phyloP scores from a whole-genome alignment of 345 rosid genomes.

The Eutrema heterophyllum region DNA sequence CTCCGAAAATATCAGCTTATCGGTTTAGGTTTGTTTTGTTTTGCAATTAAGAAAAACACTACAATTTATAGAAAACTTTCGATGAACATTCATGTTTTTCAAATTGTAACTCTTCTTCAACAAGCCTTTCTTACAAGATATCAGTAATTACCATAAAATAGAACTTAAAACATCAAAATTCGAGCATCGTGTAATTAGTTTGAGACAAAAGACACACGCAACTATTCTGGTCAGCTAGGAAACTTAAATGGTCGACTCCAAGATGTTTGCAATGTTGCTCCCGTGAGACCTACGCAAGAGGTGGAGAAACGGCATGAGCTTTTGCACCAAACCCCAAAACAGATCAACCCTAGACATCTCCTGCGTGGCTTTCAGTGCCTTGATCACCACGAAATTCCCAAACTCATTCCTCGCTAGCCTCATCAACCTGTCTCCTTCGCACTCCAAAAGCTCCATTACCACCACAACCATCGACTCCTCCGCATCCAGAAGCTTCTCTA shows the following conservation, averaged over 20 bases:
- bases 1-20: too few species aligned
- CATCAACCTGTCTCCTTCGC: background rate
- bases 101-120: background rate
- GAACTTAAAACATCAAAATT: background rate
- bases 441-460: background rate
- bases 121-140: background rate
- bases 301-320: conserved; percentile 1
- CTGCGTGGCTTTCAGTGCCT: background rate
- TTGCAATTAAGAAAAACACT: too few species aligned
- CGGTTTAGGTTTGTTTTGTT: too few species aligned
- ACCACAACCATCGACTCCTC: background rate
- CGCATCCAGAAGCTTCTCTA: background rate
- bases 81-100: too few species aligned
- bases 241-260: background rate
- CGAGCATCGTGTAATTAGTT: background rate
- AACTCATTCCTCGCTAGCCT: background rate
- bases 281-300: background rate
- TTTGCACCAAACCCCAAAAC: background rate
- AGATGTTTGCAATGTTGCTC: conserved; percentile 5
- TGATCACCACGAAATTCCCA: conserved; percentile 6
- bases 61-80: too few species aligned
- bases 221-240: background rate
- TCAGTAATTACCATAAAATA: background rate
- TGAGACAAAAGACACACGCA: background rate
- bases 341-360: background rate